Conservation (phyloP, 495 filamentous ascomycete species). For the Lepraria neglecta region DNA sequence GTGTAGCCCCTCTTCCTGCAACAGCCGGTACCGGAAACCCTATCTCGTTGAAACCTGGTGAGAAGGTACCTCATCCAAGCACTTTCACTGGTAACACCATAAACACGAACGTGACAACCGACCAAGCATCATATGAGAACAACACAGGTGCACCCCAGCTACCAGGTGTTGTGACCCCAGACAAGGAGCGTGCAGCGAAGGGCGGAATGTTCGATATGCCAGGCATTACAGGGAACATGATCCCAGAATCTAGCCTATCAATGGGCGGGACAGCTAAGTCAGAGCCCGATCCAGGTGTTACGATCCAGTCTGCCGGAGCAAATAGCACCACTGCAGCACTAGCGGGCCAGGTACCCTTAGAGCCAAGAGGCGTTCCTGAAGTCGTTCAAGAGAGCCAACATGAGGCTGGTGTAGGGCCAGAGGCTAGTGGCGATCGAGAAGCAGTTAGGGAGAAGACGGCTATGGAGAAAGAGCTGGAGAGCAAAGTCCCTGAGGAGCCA, state of each 20-base stretch:
- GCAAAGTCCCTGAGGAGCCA: slow-evolving; percentile 50
- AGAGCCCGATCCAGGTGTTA: slow-evolving; percentile 37
- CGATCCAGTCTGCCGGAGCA: slow-evolving; percentile 32
- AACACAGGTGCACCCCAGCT: slow-evolving; percentile 52
- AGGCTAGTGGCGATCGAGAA: slow-evolving; percentile 52
- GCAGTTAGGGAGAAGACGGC: slow-evolving; percentile 55
- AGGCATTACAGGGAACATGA: slow-evolving; percentile 56
- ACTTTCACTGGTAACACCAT: slow-evolving; percentile 48
- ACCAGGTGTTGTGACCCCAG: slow-evolving; percentile 41
- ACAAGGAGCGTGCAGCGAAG: slow-evolving; percentile 39
- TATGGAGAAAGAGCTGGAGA: slow-evolving; percentile 55
- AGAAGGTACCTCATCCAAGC: slow-evolving; percentile 53
- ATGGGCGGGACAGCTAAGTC: slow-evolving; percentile 42
- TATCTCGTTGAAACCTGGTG: slow-evolving; percentile 58
- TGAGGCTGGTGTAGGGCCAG: slow-evolving; percentile 50
- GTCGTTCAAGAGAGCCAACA: slow-evolving; percentile 62
- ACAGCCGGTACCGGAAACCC: slow-evolving; percentile 60
- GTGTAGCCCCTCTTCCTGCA: slow-evolving; percentile 50
- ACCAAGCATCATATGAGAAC: slow-evolving; percentile 79
- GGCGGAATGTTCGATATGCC: slow-evolving; percentile 56
- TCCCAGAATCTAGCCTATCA: slow-evolving; percentile 81
- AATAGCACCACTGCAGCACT: slow-evolving; percentile 44
- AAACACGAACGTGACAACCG: slow-evolving; percentile 60
- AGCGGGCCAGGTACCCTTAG: slow-evolving; percentile 47
- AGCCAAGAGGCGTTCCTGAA: slow-evolving; percentile 49